Percentiles rank a stretch among this genome's conserved stretches.
Evolutionary conservation across 805 yeast species (phyloP).

Genomic region (Lipomyces spencermartinsiae): DNA sequence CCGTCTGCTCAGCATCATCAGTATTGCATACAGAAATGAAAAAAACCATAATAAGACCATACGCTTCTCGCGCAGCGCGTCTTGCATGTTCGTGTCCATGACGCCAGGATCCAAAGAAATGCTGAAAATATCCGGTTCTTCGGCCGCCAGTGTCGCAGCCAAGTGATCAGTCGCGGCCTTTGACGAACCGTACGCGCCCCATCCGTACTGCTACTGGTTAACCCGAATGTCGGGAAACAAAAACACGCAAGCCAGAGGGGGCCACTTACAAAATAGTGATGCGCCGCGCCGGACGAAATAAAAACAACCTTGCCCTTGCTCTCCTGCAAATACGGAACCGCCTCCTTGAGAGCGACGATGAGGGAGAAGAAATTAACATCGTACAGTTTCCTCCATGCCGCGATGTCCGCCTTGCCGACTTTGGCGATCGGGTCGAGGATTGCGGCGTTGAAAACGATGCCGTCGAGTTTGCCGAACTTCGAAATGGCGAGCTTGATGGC

Average conservation of each 20-base stretch:
- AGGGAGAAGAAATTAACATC: conserved; percentile 82
- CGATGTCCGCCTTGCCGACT: conserved; percentile 57
- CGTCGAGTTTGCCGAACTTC: conserved; percentile 54
- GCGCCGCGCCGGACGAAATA: conserved; percentile 90
- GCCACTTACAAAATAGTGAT: conserved; percentile 53
- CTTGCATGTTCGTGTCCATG: conserved; percentile 90
- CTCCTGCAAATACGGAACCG: conserved; percentile 64
- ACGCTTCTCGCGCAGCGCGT: conserved; percentile 68
- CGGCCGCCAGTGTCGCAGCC: conserved; percentile 68
- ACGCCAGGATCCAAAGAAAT: conserved; percentile 93
- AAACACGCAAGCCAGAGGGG: conserved; percentile 11
- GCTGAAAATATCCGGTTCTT: conserved; percentile 64
- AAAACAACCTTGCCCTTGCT: conserved; percentile 70
- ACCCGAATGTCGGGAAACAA: neutral
- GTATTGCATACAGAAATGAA: neutral
- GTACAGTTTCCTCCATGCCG: conserved; percentile 66
- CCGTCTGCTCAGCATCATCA: conserved; percentile 48
- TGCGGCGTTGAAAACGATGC: conserved; percentile 73
- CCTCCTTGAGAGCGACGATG: conserved; percentile 51
- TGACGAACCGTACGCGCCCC: conserved; percentile 92
- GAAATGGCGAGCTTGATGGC: conserved; percentile 54
- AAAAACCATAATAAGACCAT: conserved; percentile 23
- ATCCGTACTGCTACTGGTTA: conserved; percentile 56
- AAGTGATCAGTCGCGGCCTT: conserved; percentile 90
- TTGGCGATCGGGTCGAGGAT: conserved; percentile 75